Percentiles rank a stretch among this genome's conserved stretches.
Conservation (phyloP, 257 asterid species). For the Apocynum venetum region DNA sequence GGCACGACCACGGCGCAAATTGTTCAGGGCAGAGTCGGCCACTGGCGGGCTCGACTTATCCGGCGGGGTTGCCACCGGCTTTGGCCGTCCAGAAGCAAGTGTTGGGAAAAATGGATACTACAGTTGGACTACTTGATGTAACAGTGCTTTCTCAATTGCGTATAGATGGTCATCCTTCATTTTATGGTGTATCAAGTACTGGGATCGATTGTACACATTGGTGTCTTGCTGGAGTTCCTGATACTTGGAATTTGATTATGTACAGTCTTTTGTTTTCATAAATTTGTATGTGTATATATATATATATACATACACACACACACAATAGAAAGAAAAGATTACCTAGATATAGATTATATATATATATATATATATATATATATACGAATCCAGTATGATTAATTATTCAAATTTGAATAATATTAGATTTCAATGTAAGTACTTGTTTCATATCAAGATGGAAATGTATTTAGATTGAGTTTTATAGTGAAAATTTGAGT, state of each 20-base stretch:
- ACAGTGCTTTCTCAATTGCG: slow-evolving; percentile 34
- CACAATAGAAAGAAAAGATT: background rate
- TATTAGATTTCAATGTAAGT: no score
- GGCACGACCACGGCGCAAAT: slow-evolving; percentile 10
- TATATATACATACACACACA: background rate
- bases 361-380: no score
- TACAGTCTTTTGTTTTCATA: slow-evolving; percentile 9
- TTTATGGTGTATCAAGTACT: slow-evolving; percentile 20
- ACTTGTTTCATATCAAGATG: no score
- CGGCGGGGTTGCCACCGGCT: slow-evolving; percentile 23
- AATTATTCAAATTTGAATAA: no score
- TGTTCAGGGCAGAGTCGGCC: slow-evolving; percentile 28
- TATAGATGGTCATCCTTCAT: slow-evolving; percentile 38
- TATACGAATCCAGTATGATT: no score
- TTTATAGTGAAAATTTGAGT: no score
- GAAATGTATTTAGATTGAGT: no score
- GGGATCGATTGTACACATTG: slow-evolving; percentile 38
- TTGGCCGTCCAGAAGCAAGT: slow-evolving; percentile 20
- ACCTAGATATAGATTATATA: no score
- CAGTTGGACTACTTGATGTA: slow-evolving; percentile 25
- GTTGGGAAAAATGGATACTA: slow-evolving; percentile 11
- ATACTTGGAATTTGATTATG: slow-evolving; percentile 37
- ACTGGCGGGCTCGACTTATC: slow-evolving; percentile 20
- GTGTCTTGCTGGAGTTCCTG: slow-evolving; percentile 46
- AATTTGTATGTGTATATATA: background rate